Evolutionary conservation across 768 basidiomycete genomes (phyloP).

Genomic region (Russula abietina): DNA sequence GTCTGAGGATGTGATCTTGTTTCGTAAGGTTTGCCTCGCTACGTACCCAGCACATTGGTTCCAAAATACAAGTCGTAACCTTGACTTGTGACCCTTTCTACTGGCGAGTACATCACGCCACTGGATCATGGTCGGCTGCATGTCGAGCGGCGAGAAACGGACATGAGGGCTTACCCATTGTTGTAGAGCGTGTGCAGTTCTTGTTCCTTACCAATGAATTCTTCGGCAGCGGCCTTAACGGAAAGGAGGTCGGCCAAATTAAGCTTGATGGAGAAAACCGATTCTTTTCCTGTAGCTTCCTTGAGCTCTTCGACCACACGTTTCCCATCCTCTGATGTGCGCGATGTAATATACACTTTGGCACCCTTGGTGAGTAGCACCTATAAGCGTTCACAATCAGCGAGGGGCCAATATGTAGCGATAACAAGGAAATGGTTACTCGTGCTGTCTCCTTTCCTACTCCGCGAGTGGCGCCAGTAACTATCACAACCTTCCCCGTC

Average conservation of each 20-base stretch:
- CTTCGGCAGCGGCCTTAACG: constrained; percentile 1
- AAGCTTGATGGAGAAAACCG: background rate
- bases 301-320: constrained; percentile 11
- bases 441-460: constrained; percentile 22
- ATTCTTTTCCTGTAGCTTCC: constrained; percentile 13
- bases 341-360: constrained; percentile 22
- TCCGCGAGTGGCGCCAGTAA: constrained; percentile 19
- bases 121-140: constrained; percentile 10
- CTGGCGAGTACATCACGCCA: background rate
- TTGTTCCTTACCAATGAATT: constrained; percentile 9
- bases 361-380: constrained; percentile 17
- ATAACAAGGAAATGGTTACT: background rate
- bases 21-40: background rate
- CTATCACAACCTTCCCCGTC: constrained; percentile 10
- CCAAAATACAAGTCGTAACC: constrained; percentile 26
- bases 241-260: background rate
- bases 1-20: background rate
- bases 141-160: background rate
- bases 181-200: constrained; percentile 4
- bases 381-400: background rate
- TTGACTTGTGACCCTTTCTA: constrained; percentile 19
- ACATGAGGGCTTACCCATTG: background rate
- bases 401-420: background rate
- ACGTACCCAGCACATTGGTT: constrained; percentile 24
- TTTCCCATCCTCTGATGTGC: background rate